Evolutionary conservation across 495 filamentous ascomycete species (phyloP).

Genomic region (Pseudomonodictys pantanalensis): DNA sequence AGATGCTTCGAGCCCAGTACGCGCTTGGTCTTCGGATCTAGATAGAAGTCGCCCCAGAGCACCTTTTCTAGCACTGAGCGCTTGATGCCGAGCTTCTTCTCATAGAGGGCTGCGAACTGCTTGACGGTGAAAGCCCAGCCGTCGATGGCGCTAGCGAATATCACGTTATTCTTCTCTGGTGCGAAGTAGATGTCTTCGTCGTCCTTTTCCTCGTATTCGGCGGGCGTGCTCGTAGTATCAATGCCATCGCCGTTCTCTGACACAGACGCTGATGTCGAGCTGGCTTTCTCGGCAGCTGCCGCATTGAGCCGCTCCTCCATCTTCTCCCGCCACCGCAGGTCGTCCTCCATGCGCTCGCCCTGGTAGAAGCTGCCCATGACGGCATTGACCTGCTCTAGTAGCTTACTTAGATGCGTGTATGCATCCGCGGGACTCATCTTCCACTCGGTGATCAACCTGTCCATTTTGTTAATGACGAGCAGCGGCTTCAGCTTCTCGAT

Average conservation of each 20-base stretch:
- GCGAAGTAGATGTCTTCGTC: slow-evolving; percentile 98
- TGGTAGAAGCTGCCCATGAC: slow-evolving; percentile 97
- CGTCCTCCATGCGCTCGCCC: slow-evolving; percentile 97
- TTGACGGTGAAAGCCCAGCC: slow-evolving; percentile 97
- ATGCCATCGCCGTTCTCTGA: slow-evolving; percentile 50
- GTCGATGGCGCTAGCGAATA: slow-evolving; percentile 95
- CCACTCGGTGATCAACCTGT: slow-evolving; percentile 86
- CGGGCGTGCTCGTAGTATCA: slow-evolving; percentile 35
- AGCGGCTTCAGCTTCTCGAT: slow-evolving; percentile 92
- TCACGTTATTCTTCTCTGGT: slow-evolving; percentile 97
- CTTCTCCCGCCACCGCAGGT: slow-evolving; percentile 90
- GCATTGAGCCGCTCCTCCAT: slow-evolving; percentile 75
- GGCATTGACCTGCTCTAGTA: slow-evolving; percentile 94
- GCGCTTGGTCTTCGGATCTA: slow-evolving; percentile 95
- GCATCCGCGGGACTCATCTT: slow-evolving; percentile 90
- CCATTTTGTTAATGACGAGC: slow-evolving; percentile 97
- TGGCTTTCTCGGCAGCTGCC: slow-evolving; percentile 47
- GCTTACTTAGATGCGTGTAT: slow-evolving; percentile 81
- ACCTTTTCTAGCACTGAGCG: slow-evolving; percentile 88
- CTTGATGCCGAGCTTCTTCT: slow-evolving; percentile 96
- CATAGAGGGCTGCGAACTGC: slow-evolving; percentile 90
- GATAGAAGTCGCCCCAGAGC: slow-evolving; percentile 94
- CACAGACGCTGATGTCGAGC: slow-evolving; percentile 20
- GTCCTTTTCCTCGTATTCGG: slow-evolving; percentile 79
- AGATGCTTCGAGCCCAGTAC: slow-evolving; percentile 89